These are phyloP conservation scores for Dionaea muscipula DNA, from an alignment of 179 eudicot species.

Conservation along the genomic window DNA sequence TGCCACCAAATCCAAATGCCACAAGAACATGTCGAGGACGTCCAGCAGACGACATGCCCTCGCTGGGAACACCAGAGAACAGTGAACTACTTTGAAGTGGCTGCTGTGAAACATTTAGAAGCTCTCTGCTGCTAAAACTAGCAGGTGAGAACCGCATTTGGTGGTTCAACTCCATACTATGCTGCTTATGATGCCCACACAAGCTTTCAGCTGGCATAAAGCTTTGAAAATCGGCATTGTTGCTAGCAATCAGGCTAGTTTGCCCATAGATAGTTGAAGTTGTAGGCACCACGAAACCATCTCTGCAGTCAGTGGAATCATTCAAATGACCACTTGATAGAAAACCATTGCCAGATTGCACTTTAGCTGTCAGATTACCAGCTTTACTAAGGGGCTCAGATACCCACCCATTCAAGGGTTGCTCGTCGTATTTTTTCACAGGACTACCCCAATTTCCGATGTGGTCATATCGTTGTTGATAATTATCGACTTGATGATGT, in stretches of 20 bases:
- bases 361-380: constrained; percentile 13
- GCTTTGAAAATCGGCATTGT: constrained; percentile 17
- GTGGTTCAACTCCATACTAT: constrained; percentile 19
- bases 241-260: constrained; percentile 20
- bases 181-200: constrained; percentile 21
- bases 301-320: constrained; percentile 6
- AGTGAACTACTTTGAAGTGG: constrained; percentile 27
- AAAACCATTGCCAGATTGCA: constrained; percentile 19
- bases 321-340: constrained; percentile 9
- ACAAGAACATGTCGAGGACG: constrained; percentile 77
- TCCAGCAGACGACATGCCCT: constrained; percentile 52
- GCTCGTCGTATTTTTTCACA: constrained; percentile 21
- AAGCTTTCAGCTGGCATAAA: constrained; percentile 24
- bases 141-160: constrained; percentile 22
- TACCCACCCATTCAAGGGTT: constrained; percentile 20
- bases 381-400: constrained; percentile 24
- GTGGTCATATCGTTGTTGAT: constrained; percentile 17
- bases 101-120: constrained; percentile 28
- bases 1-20: constrained; percentile 83
- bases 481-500: constrained; percentile 13
- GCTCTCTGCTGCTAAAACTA: constrained; percentile 24
- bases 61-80: constrained; percentile 21
- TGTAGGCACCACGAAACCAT: constrained; percentile 1
- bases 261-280: constrained; percentile 16
- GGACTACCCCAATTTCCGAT: constrained; percentile 24